These are phyloP conservation scores for Escovopsis sp. DNA, from an alignment of 2,329 filamentous ascomycete species.

Conservation along the genomic window DNA sequence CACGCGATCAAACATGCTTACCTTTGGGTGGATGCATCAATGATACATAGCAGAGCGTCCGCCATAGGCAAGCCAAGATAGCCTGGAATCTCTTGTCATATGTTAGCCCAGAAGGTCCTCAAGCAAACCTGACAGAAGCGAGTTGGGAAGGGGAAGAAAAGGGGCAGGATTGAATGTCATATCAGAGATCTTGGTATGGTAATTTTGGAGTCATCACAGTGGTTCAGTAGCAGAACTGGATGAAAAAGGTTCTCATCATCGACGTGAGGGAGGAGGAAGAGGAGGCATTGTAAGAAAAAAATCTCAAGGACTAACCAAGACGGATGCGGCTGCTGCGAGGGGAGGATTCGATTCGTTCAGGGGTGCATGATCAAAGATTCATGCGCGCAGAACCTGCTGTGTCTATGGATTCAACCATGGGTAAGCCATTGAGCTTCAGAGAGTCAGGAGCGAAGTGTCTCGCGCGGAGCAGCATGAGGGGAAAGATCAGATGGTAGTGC, in stretches of 20 bases:
- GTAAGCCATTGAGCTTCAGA: background rate
- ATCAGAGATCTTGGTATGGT: constrained; percentile 50
- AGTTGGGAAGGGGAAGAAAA: too few species aligned
- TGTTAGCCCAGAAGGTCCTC: too few species aligned
- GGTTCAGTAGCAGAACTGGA: constrained; percentile 67
- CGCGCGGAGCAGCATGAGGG: background rate
- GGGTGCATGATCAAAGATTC: background rate
- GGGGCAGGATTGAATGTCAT: constrained; percentile 1
- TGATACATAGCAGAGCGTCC: too few species aligned
- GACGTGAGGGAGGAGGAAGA: background rate
- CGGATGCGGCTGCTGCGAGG: too few species aligned
- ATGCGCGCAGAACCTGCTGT: background rate
- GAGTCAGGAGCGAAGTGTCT: background rate
- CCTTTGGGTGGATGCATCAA: background rate
- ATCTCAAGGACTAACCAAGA: background rate
- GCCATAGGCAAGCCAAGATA: too few species aligned
- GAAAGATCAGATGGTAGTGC: constrained; percentile 57
- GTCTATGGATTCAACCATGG: background rate
- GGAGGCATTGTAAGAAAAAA: background rate
- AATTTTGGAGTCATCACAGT: constrained; percentile 50
- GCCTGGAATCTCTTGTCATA: too few species aligned
- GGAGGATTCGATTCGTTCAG: too few species aligned
- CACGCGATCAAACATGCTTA: too few species aligned
- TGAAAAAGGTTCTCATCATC: constrained; percentile 49
- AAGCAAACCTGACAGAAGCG: too few species aligned